Evolutionary conservation across 2,329 filamentous ascomycete species (phyloP).

Genomic region (Aspergillus melleus): DNA sequence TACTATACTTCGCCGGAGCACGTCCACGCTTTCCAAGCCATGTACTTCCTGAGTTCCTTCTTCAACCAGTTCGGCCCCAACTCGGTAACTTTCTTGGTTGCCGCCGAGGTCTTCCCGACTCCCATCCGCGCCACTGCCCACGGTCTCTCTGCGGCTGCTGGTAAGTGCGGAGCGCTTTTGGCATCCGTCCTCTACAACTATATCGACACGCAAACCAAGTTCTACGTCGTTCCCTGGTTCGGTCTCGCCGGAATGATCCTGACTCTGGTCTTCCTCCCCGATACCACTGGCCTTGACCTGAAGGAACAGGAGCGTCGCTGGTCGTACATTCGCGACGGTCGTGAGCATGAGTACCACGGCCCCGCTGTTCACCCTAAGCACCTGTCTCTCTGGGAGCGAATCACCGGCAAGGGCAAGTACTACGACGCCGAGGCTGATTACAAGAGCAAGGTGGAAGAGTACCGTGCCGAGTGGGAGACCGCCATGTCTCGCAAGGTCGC

Average conservation of each 20-base stretch:
- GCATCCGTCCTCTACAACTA: constrained; percentile 94
- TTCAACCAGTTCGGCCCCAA: constrained; percentile 99
- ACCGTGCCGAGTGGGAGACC: constrained; percentile 62
- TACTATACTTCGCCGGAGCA: constrained; percentile 73
- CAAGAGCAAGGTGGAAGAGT: constrained; percentile 79
- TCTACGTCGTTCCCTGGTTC: constrained; percentile 94
- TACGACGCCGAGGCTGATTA: constrained; percentile 84
- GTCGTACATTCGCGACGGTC: constrained; percentile 78
- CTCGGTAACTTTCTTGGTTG: constrained; percentile 92
- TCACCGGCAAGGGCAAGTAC: constrained; percentile 72
- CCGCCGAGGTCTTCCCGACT: constrained; percentile 94
- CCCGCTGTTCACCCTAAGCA: constrained; percentile 89
- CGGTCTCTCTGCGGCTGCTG: constrained; percentile 87
- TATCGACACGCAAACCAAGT: constrained; percentile 80
- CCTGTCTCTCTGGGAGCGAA: constrained; percentile 82
- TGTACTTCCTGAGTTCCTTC: constrained; percentile 97
- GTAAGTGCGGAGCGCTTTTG: constrained; percentile 83
- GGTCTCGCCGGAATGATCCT: constrained; percentile 82
- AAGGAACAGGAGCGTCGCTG: constrained; percentile 97
- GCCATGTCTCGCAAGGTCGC: constrained; percentile 48
- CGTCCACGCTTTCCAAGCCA: constrained; percentile 89
- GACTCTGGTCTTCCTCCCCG: constrained; percentile 85
- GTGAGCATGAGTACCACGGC: constrained; percentile 82
- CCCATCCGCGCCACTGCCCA: constrained; percentile 91
- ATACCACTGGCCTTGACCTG: constrained; percentile 92